Conservation (phyloP, 176 grass and related monocot species). For the Phragmites australis region DNA sequence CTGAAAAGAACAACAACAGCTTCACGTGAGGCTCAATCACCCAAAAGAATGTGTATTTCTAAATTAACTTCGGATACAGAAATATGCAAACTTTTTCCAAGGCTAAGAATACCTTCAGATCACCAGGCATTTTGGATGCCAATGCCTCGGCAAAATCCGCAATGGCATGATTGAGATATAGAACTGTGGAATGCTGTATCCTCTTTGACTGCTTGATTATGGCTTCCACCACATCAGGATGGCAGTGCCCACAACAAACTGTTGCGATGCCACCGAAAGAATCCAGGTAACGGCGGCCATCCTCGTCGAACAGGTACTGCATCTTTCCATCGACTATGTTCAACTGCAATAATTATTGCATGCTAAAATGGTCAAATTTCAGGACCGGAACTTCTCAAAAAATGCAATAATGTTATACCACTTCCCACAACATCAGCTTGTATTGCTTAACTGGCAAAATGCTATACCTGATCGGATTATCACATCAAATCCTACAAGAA, state of each 20-base stretch:
- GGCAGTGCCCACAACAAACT: conserved; percentile 87
- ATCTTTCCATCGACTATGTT: conserved; percentile 95
- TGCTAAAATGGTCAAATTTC: background rate
- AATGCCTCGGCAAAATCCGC: conserved; percentile 91
- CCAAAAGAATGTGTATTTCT: background rate
- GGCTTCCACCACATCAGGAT: conserved; percentile 83
- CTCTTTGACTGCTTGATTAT: conserved; percentile 75
- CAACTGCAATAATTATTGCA: conserved; percentile 50
- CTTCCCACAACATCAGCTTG: background rate
- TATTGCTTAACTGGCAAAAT: background rate
- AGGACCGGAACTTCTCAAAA: background rate
- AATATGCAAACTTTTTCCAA: background rate
- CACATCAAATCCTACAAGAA: conserved; percentile 11
- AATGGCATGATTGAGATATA: conserved; percentile 91
- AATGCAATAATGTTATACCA: background rate
- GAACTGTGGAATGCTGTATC: conserved; percentile 85
- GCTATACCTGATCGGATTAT: background rate
- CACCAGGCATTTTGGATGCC: conserved; percentile 77
- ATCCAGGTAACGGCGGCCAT: conserved; percentile 80
- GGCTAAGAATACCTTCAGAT: conserved; percentile 63
- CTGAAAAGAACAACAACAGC: conserved; percentile 40
- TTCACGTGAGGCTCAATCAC: background rate
- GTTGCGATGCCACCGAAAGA: conserved; percentile 93
- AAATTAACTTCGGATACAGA: background rate
- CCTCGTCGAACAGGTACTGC: conserved; percentile 92